These are phyloP conservation scores for Cladosporium sp. DNA, from an alignment of 2,329 filamentous ascomycete species.

Conservation along the genomic window DNA sequence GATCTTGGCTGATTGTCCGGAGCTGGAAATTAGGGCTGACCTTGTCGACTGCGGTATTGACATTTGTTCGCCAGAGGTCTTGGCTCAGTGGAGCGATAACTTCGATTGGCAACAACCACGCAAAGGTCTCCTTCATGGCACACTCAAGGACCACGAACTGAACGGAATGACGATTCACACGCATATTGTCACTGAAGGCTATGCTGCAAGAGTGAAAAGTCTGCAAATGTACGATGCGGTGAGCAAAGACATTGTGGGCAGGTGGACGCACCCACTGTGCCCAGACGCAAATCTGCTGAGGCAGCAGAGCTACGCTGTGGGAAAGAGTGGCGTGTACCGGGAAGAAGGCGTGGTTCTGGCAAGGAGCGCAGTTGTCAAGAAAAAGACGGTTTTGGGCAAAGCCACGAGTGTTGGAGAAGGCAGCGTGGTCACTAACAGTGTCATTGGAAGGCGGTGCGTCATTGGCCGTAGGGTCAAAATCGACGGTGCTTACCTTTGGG, in stretches of 20 bases:
- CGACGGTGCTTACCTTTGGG: constrained; percentile 81
- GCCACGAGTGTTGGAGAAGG: constrained; percentile 71
- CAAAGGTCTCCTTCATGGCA: constrained; percentile 83
- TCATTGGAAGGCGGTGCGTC: constrained; percentile 78
- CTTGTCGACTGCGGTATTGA: constrained; percentile 93
- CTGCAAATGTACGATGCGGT: constrained; percentile 87
- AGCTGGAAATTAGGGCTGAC: constrained; percentile 81
- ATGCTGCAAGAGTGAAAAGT: constrained; percentile 80
- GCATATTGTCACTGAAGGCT: constrained; percentile 76
- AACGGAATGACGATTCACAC: constrained; percentile 97
- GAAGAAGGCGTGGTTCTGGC: constrained; percentile 74
- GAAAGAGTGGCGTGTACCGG: constrained; percentile 67
- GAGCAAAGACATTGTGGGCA: constrained; percentile 75
- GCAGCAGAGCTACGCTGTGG: constrained; percentile 70
- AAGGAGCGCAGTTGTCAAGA: constrained; percentile 64
- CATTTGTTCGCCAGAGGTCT: constrained; percentile 92
- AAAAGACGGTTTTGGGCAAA: constrained; percentile 70
- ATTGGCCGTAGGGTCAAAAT: constrained; percentile 82
- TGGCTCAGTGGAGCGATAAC: constrained; percentile 93
- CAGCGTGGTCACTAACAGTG: constrained; percentile 66
- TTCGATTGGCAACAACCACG: constrained; percentile 93
- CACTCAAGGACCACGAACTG: constrained; percentile 92
- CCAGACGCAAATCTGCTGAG: constrained; percentile 82
- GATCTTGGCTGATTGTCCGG: constrained; percentile 66
- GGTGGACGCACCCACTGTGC: constrained; percentile 85